Conservation (phyloP, 192 early-diverging fungal genomes). For the Lobosporangium transversale region DNA sequence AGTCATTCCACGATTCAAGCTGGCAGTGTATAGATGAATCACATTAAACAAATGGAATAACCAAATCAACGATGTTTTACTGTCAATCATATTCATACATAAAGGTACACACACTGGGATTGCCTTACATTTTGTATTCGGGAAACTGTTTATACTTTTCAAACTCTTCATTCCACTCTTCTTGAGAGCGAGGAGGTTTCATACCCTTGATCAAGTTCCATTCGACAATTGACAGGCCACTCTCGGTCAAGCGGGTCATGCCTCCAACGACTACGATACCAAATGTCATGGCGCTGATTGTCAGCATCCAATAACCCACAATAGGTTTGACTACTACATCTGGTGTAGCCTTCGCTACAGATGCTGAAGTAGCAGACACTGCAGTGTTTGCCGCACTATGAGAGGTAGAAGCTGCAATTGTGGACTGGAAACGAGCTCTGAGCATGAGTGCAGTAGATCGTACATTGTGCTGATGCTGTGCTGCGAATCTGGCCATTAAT, state of each 20-base stretch:
- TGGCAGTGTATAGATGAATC: too few relatives aligned
- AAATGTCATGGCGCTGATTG: conserved; percentile 89
- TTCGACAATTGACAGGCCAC: conserved; percentile 95
- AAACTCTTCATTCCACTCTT: conserved; percentile 94
- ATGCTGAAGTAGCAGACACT: conserved; percentile 7
- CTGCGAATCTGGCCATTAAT: background rate
- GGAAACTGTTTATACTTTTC: conserved; percentile 99
- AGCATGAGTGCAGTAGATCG: conserved; percentile 20
- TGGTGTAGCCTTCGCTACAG: conserved; percentile 1
- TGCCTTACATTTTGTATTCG: conserved; percentile 92
- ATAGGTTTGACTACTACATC: conserved; percentile 54
- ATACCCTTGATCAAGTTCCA: conserved; percentile 97
- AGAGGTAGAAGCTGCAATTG: background rate
- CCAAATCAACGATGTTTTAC: too few relatives aligned
- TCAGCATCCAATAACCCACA: conserved; percentile 96
- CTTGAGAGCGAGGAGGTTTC: conserved; percentile 84
- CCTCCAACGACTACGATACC: conserved; percentile 95
- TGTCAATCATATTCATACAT: too few relatives aligned
- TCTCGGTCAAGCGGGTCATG: conserved; percentile 95
- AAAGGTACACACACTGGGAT: too few relatives aligned
- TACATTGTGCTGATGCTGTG: background rate
- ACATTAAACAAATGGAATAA: too few relatives aligned
- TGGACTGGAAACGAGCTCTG: conserved; percentile 50
- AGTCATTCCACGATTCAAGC: conserved; percentile 88
- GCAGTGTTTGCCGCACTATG: conserved; percentile 5